phyloP scores from a whole-genome alignment of 169 alveolate genomes.

The Babesia caballi region DNA sequence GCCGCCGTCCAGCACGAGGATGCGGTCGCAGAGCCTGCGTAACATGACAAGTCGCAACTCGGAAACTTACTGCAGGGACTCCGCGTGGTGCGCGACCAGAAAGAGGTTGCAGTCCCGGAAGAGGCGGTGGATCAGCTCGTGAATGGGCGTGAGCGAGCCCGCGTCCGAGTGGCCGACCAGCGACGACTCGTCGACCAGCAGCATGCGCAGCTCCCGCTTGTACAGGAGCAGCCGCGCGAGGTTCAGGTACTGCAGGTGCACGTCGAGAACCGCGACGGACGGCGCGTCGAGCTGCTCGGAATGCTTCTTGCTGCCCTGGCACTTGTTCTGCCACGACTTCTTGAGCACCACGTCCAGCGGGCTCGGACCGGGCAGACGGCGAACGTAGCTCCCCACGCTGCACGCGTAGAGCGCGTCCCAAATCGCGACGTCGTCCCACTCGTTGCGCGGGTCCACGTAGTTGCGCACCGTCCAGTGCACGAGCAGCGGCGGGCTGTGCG shows the following conservation, averaged over 20 bases:
- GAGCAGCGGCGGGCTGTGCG: slow-evolving; percentile 62
- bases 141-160: slow-evolving; percentile 29
- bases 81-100: slow-evolving; percentile 62
- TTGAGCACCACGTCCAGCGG: slow-evolving; percentile 15
- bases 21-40: slow-evolving; percentile 55
- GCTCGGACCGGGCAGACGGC: background rate
- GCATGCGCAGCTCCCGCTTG: slow-evolving; percentile 45
- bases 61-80: slow-evolving; percentile 41
- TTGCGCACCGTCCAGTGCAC: slow-evolving; percentile 61
- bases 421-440: slow-evolving; percentile 43
- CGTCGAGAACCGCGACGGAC: slow-evolving; percentile 28
- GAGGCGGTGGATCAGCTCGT: slow-evolving; percentile 32
- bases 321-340: slow-evolving; percentile 36
- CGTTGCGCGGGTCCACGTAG: slow-evolving; percentile 52
- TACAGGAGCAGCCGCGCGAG: slow-evolving; percentile 48
- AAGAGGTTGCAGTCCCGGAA: slow-evolving; percentile 43
- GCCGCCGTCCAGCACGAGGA: slow-evolving; percentile 50
- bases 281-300: background rate
- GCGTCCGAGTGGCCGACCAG: slow-evolving; percentile 6
- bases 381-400: slow-evolving; percentile 14
- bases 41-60: background rate
- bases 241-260: slow-evolving; percentile 56
- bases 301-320: background rate
- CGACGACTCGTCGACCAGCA: slow-evolving; percentile 59
- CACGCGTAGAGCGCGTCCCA: slow-evolving; percentile 44